These are phyloP conservation scores for Xanthoconium stramineum DNA, from an alignment of 768 basidiomycete genomes.

Conservation along the genomic window DNA sequence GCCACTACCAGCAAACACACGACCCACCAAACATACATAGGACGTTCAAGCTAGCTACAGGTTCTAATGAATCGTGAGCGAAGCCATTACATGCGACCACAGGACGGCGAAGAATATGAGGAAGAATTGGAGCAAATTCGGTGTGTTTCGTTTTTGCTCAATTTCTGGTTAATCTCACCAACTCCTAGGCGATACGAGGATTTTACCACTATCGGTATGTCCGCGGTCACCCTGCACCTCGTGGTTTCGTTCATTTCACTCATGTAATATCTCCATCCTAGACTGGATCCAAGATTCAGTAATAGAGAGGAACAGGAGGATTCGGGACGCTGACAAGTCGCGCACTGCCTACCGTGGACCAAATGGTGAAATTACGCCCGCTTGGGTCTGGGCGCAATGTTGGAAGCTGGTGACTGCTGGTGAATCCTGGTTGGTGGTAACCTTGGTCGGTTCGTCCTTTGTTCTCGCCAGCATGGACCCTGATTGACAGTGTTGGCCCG, in stretches of 20 bases:
- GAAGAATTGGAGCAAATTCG: slow-evolving; percentile 68
- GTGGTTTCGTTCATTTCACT: slow-evolving; percentile 11
- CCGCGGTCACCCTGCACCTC: slow-evolving; percentile 4
- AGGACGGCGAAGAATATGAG: slow-evolving; percentile 44
- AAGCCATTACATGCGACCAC: slow-evolving; percentile 24
- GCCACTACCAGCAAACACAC: neutral
- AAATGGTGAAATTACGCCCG: slow-evolving; percentile 46
- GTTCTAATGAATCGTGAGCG: slow-evolving; percentile 22
- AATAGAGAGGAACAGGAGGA: slow-evolving; percentile 77
- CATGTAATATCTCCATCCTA: slow-evolving; percentile 30
- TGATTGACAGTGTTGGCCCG: neutral
- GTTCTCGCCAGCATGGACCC: neutral
- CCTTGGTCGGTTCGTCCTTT: slow-evolving; percentile 74
- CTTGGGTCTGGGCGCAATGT: slow-evolving; percentile 62
- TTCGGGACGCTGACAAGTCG: slow-evolving; percentile 47
- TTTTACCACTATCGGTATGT: slow-evolving; percentile 88
- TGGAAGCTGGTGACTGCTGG: slow-evolving; percentile 61
- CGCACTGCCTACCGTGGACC: slow-evolving; percentile 47
- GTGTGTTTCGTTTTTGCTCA: slow-evolving; percentile 33
- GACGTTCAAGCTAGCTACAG: neutral
- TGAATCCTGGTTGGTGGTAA: slow-evolving; percentile 91
- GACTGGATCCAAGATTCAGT: slow-evolving; percentile 98
- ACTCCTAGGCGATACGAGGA: slow-evolving; percentile 81
- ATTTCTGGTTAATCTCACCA: slow-evolving; percentile 11
- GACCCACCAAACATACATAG: neutral